These are phyloP conservation scores for Linum trigynum DNA, from an alignment of 345 rosid species.

Conservation along the genomic window DNA sequence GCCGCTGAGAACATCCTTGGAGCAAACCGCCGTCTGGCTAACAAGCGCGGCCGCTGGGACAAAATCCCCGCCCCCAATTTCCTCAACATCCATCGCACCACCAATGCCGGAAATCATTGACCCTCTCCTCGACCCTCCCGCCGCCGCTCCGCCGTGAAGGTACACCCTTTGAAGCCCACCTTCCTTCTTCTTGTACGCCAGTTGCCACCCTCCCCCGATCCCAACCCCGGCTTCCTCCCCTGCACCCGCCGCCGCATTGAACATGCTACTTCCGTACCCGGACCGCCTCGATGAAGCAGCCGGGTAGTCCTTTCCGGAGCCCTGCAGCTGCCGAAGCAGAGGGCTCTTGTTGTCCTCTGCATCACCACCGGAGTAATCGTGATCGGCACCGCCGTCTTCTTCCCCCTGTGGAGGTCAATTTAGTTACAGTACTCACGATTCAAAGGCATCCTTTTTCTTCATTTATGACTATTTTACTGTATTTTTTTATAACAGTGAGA, in stretches of 20 bases:
- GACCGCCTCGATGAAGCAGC: conserved; percentile 4
- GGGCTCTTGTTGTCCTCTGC: conserved; percentile 27
- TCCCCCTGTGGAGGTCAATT: not conserved
- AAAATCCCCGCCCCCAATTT: conserved; percentile 4
- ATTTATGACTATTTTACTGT: too few relatives aligned
- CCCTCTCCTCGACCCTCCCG: conserved; percentile 13
- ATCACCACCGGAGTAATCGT: conserved; percentile 10
- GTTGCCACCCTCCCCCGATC: conserved; percentile 44
- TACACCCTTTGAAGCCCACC: conserved; percentile 29
- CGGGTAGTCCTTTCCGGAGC: conserved; percentile 10
- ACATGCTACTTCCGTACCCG: conserved; percentile 15
- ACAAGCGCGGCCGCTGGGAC: conserved; percentile 35
- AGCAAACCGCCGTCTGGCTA: conserved; percentile 19
- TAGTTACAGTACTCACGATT: too few relatives aligned
- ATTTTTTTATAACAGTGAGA: not conserved
- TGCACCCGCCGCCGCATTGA: not conserved
- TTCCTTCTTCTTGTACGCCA: conserved; percentile 31
- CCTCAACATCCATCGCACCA: conserved; percentile 6
- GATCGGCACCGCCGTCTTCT: conserved; percentile 21
- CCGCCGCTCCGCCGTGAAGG: conserved; percentile 21
- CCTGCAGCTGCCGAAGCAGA: conserved; percentile 15
- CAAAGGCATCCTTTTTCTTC: too few relatives aligned
- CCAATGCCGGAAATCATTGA: conserved; percentile 22
- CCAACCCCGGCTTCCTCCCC: conserved; percentile 20
- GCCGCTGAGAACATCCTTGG: conserved; percentile 9